Base-by-base conservation (phyloP, 164 flowering plant genomes). In the Umbilicus rupestris region DNA sequence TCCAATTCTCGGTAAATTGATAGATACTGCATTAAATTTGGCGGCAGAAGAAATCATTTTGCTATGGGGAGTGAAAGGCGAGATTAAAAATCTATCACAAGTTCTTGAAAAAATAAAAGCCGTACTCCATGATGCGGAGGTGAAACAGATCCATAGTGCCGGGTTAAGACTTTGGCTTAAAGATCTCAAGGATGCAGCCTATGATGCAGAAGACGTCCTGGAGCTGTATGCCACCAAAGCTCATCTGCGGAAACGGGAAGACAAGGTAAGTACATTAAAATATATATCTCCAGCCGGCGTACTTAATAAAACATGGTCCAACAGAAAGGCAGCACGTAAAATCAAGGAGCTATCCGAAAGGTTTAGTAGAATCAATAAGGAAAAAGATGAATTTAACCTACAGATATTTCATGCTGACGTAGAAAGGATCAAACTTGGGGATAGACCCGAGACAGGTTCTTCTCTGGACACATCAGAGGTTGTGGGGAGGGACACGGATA, bases 401-500 rank as follows among this genome's bases (percentile, higher is more conserved):
- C n/a, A 35, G 1, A 22, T 67, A 9, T 6, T 15, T 2, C 12
- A 4, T 19, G 9, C 26, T 33, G 62, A 15, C 16, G 24, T 14
- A 12, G 22, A 16, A 9, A 15, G n/a, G 59, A 33, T 26, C 17
- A 7, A 2, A 45, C 10, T n/a, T 12, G n/a, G 11, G 15, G 29
- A 24, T n/a, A 26, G 44, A 4, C 15, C 17, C 7, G 39, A 42
- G 35, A 75, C 75, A 1, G 35, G 57, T 24, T 57, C 59, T 4
- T 52, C 66, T 30, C 17, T 75, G n/a, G n/a, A n/a, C n/a, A 20
- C 44, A 29, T 37, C 59, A 16, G 68, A 70, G 22, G 60, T 75
- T 30, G 57, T 72, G 35, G 78, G 78, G 11, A 72, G 78, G 39
- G 63, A 45, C 2, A 29, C 14, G 0, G 78, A 72, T 29, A 72